Base-by-base conservation (phyloP, 2,329 filamentous ascomycete genomes). In the Alternaria alternata region DNA sequence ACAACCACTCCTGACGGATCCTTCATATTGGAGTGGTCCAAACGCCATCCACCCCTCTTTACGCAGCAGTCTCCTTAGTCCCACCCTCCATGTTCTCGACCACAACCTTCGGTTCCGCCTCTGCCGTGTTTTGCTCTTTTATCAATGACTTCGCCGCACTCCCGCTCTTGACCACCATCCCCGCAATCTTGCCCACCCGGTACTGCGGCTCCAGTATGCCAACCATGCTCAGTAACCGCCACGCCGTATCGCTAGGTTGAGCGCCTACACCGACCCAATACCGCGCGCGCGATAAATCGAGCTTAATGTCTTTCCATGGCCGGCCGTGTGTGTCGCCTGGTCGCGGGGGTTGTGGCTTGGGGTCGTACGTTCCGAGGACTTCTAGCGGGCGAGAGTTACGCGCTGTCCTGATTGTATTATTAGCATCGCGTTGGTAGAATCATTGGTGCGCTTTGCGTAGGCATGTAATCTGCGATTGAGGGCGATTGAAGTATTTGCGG, bases 231-330 rank as follows among this genome's bases (percentile, higher is more conserved):
- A 99, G 82, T 71, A 98, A 79, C 76, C 92, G 86, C 94, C 94
- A 97, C 36, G 91, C 92, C 3, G 92, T 89, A 69, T 97, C 92
- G 64, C 91, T 94, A 9, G 95, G 95, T 81, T 99, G 95, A 57
- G 95, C 95, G 1, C 95, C 95, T 4, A 98, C 94, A 77, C 95
- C 95, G 36, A 99, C 85, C 95, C 95, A 99, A 83, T 99, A 99
- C 79, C 91, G 90, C 58, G 94, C 91, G 61, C 95, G 85, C 67
- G 87, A 83, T 7, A 87, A 83, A 79, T 99, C 95, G 14, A 99
- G 85, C 73, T 92, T 89, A 76, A 99, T 91, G 69, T 98, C 94
- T 81, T 99, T 99, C 83, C 91, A 92, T 57, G 91, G 86, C 59
- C 88, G 87, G 65, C 83, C 82, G 42, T 84, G 79, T 14, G 83